These are phyloP conservation scores for Calonectria montana DNA, from an alignment of 2,329 filamentous ascomycete genomes.

Conservation along the genomic window DNA sequence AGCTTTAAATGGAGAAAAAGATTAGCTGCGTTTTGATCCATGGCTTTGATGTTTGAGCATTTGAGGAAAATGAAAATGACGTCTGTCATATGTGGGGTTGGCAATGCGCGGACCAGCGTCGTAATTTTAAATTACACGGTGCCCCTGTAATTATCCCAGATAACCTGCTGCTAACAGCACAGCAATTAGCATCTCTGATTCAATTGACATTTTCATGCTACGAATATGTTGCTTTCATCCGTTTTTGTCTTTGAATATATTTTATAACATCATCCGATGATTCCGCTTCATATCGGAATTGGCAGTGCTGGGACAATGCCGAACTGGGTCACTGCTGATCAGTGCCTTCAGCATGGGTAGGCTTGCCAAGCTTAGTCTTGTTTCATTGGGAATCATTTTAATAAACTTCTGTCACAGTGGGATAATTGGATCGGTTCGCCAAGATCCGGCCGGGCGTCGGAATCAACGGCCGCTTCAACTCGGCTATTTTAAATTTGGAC, in stretches of 20 bases:
- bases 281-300: background rate
- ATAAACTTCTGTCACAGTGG: background rate
- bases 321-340: background rate
- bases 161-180: background rate
- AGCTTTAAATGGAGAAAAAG: background rate
- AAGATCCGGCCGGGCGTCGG: background rate
- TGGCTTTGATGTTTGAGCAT: background rate
- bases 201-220: background rate
- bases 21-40: background rate
- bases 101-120: background rate
- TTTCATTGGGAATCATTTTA: background rate
- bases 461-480: background rate
- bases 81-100: background rate
- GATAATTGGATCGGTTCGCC: background rate
- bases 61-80: background rate
- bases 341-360: background rate
- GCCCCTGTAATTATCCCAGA: background rate
- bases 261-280: background rate
- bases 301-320: background rate
- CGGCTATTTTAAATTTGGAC: background rate
- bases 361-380: background rate
- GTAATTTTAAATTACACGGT: background rate
- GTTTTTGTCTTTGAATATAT: background rate
- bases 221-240: too few species aligned
- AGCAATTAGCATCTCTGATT: background rate